A percentile compares a stretch with the other conserved stretches of the same genome.
phyloP scores from a whole-genome alignment of 768 basidiomycete species.

The Galerina sulciceps region DNA sequence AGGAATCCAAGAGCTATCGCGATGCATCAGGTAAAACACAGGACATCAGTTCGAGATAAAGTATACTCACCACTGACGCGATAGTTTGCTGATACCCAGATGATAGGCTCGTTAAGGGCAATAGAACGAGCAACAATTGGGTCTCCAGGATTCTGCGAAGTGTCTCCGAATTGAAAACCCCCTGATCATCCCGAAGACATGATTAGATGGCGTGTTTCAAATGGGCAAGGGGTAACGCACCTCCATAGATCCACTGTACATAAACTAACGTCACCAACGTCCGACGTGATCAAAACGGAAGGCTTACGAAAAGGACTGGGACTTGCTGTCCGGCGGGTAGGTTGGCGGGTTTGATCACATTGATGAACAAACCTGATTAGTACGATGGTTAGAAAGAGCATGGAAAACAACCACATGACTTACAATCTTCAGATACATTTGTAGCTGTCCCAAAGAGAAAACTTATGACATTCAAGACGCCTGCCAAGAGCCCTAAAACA shows the following conservation, averaged over 20 bases:
- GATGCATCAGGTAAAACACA: neutral
- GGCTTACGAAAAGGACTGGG: conserved; percentile 45
- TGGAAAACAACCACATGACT: neutral
- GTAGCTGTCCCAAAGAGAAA: neutral
- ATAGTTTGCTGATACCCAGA: conserved; percentile 46
- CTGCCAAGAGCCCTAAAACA: too few species aligned
- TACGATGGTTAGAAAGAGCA: neutral
- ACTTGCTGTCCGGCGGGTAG: conserved; percentile 29
- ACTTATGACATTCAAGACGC: neutral
- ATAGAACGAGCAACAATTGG: conserved; percentile 37
- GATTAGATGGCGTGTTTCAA: neutral
- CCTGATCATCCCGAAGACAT: conserved; percentile 17
- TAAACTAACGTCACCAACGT: conserved; percentile 14
- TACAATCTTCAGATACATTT: conserved; percentile 32
- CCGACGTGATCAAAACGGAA: neutral
- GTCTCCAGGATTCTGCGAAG: conserved; percentile 24
- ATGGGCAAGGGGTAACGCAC: conserved; percentile 8
- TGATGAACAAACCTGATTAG: conserved; percentile 41
- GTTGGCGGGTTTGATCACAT: conserved; percentile 39
- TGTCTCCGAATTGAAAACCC: conserved; percentile 33
- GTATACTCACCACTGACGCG: conserved; percentile 30
- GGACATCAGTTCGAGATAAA: neutral
- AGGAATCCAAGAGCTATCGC: conserved; percentile 42
- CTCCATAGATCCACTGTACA: conserved; percentile 37
- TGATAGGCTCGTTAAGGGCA: conserved; percentile 31